Evolutionary conservation across 192 early-diverging fungal species (phyloP), one percentile per base, ranked within the genome.

Genomic region (Chytriomyces sp.): DNA sequence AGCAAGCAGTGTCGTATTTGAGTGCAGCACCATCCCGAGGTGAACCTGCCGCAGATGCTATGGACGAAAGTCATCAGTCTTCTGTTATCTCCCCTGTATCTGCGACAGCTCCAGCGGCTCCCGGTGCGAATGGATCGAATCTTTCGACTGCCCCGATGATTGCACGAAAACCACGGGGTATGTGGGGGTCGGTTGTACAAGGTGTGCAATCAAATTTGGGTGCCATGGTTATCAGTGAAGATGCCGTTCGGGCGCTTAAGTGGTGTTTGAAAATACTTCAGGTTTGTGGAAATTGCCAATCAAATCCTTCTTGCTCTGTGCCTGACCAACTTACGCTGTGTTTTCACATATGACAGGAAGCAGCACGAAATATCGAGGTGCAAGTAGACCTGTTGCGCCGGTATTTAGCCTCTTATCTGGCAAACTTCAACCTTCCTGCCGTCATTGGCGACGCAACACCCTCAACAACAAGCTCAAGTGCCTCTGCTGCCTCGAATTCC

Each of bases 161-260:
- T 77, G 72, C 80, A 20, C 77, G 82, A 9, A 83, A 82, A 64
- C 82, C 83, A 8, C 78, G 84, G 48, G 76, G 76, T 61, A 57
- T 89, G 64, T 93, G 92, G 92, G 80, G 83, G 28, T 88, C 87
- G 64, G 79, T 91, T 24, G 87, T 92, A 6, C 87, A 89, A 50
- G 86, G 86, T 18, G 88, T 89, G 5, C 88, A 88, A 35, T 61
- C 89, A 3, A 89, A 90, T 62, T 79, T 91, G 2, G 90, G 92
- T 6, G 92, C 91, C 5, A 87, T 94, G 72, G 91, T 93, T 9
- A 89, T 95, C 45, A 93, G 92, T 71, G 94, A 96, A 72, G 95
- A 98, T 79, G 92, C 92, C 76, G 89, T 97, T 87, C 87, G 91
- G 74, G 92, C 91, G 72, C 81, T 98, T 53, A 88, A 91, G 60